Conservation (phyloP, 495 filamentous ascomycete genomes). For the Peziza echinospora region DNA sequence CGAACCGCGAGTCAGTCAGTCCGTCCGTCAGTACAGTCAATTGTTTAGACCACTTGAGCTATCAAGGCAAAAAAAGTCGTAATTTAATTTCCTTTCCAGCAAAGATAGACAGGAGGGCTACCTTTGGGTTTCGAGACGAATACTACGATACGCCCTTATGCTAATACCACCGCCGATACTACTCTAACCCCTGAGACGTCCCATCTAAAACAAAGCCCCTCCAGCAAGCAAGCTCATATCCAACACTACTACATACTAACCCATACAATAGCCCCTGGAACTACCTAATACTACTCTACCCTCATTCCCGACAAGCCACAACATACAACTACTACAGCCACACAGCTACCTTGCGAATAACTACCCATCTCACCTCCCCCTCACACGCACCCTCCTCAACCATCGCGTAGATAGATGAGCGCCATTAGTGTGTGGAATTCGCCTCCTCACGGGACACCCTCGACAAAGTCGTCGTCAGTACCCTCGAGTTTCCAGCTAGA, state of each 20-base stretch:
- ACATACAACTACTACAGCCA: neutral
- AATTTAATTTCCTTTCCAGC: too few relatives aligned
- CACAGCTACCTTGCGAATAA: too few relatives aligned
- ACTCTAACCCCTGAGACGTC: neutral
- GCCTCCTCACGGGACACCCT: slow-evolving; percentile 39
- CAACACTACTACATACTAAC: too few relatives aligned
- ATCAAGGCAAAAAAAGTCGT: too few relatives aligned
- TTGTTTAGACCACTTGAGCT: too few relatives aligned
- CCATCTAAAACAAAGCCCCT: neutral
- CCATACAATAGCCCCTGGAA: neutral
- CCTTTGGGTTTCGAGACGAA: too few relatives aligned
- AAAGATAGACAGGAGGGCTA: too few relatives aligned
- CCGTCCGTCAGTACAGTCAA: too few relatives aligned
- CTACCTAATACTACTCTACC: neutral
- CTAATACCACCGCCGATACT: too few relatives aligned
- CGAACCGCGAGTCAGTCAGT: too few relatives aligned
- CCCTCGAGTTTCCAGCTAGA: slow-evolving; percentile 55
- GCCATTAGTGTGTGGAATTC: slow-evolving; percentile 1
- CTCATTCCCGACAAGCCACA: neutral
- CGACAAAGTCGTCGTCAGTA: slow-evolving; percentile 77
- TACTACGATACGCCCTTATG: too few relatives aligned
- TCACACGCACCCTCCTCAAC: neutral
- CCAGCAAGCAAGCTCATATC: too few relatives aligned
- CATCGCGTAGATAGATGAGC: neutral
- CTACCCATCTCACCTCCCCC: slow-evolving; percentile 8